Conservation (phyloP, 768 basidiomycete genomes). For the Macrocybe gigantea region DNA sequence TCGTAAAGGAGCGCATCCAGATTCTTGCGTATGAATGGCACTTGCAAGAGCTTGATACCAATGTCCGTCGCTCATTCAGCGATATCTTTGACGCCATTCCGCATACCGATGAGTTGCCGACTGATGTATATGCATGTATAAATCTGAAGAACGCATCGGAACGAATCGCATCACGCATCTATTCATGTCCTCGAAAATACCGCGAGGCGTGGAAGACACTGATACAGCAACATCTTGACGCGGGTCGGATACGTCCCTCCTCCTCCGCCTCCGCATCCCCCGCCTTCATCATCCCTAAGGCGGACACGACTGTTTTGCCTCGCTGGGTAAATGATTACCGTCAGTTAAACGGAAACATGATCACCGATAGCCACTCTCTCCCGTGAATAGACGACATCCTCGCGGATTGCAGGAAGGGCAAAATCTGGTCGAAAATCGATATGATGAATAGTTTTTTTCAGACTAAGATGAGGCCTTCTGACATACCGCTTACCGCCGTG, state of each 20-base stretch:
- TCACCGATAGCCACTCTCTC: conserved; percentile 22
- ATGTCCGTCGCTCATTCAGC: conserved; percentile 9
- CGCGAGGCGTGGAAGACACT: conserved; percentile 23
- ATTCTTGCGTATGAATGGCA: not conserved
- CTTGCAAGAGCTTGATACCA: not conserved
- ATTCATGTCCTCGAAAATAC: conserved; percentile 28
- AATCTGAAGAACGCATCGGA: conserved; percentile 19
- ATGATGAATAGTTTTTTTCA: conserved; percentile 36
- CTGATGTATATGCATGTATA: conserved; percentile 14
- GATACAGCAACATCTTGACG: conserved; percentile 24
- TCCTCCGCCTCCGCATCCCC: conserved; percentile 23
- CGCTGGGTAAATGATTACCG: conserved; percentile 31
- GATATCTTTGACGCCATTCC: conserved; percentile 22
- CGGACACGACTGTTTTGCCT: conserved; percentile 18
- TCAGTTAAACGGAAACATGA: conserved; percentile 22
- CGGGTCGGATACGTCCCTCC: conserved; percentile 23
- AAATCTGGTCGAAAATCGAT: conserved; percentile 25
- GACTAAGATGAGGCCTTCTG: conserved; percentile 18
- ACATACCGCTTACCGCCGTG: conserved; percentile 25
- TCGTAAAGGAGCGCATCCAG: not conserved
- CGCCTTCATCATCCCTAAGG: conserved; percentile 31
- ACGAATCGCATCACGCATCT: conserved; percentile 15
- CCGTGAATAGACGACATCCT: conserved; percentile 25
- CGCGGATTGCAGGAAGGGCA: conserved; percentile 24
- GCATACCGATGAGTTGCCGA: conserved; percentile 17